Evolutionary conservation across 169 alveolate species (phyloP).

Genomic region (Pseudocohnilembus persalinus): DNA sequence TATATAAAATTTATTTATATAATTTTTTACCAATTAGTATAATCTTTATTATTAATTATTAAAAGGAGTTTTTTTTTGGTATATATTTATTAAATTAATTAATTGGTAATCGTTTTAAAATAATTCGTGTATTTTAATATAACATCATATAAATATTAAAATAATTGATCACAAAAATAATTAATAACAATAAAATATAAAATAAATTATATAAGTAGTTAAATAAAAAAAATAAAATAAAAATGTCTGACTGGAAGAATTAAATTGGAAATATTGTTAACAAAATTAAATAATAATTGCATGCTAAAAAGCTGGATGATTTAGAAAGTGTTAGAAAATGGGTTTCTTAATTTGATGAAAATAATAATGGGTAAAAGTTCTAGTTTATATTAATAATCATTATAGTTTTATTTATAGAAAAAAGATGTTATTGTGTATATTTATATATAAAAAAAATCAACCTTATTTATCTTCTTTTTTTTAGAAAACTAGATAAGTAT

Average conservation of each 20-base stretch:
- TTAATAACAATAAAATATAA: background rate
- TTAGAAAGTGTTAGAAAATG: slow-evolving; percentile 35
- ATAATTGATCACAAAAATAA: background rate
- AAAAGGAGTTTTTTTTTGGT: background rate
- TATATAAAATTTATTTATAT: no score
- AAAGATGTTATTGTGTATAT: no score
- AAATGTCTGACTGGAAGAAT: slow-evolving; percentile 71
- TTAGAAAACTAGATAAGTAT: slow-evolving; percentile 56
- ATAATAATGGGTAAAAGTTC: slow-evolving; percentile 21
- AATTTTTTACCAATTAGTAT: no score
- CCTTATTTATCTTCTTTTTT: background rate
- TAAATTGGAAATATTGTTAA: slow-evolving; percentile 51
- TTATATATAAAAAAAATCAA: no score
- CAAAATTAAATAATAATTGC: slow-evolving; percentile 63
- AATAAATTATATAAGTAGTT: no score
- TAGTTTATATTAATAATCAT: no score
- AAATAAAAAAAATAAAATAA: background rate
- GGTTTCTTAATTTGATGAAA: slow-evolving; percentile 42
- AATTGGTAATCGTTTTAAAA: no score
- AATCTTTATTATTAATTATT: no score
- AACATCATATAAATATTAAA: no score
- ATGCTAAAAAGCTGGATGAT: slow-evolving; percentile 60
- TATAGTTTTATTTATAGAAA: no score
- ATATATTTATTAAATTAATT: no score
- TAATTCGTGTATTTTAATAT: no score